A percentile compares a stretch with the other conserved stretches of the same genome.
These are phyloP conservation scores for Linnemannia exigua DNA, from an alignment of 192 early-diverging fungal species.

Conservation along the genomic window DNA sequence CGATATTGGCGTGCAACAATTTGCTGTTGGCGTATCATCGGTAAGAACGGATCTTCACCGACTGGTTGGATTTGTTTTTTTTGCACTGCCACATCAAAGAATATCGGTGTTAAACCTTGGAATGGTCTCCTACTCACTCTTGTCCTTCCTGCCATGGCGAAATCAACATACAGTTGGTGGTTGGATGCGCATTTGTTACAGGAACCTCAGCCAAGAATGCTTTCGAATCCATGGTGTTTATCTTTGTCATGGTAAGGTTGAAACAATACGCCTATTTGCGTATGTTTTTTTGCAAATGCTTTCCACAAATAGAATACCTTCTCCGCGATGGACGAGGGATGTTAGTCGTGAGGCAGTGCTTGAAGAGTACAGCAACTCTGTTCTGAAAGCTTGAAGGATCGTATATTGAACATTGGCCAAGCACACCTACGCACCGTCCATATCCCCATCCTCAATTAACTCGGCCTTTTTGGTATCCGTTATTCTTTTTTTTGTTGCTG, in stretches of 20 bases:
- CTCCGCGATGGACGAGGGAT: background rate
- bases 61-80: background rate
- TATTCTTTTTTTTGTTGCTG: background rate
- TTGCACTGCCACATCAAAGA: background rate
- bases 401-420: background rate
- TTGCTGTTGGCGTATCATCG: slow-evolving; percentile 44
- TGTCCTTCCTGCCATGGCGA: background rate
- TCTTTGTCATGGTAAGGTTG: slow-evolving; percentile 45
- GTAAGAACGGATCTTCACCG: slow-evolving; percentile 7
- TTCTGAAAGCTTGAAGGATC: background rate
- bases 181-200: slow-evolving; percentile 48
- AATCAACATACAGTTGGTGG: slow-evolving; percentile 16
- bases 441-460: too few species aligned
- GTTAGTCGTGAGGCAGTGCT: background rate
- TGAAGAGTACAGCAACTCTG: background rate
- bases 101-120: background rate
- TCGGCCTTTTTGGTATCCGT: background rate
- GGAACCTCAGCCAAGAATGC: slow-evolving; percentile 53
- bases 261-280: background rate
- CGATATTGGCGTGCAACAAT: slow-evolving; percentile 49
- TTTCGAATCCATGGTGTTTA: slow-evolving; percentile 52
- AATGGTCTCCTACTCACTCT: background rate
- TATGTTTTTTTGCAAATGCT: too few species aligned
- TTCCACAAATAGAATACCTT: background rate
- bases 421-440: background rate